Conservation (phyloP, 805 yeast species). For the Spathaspora girioi region DNA sequence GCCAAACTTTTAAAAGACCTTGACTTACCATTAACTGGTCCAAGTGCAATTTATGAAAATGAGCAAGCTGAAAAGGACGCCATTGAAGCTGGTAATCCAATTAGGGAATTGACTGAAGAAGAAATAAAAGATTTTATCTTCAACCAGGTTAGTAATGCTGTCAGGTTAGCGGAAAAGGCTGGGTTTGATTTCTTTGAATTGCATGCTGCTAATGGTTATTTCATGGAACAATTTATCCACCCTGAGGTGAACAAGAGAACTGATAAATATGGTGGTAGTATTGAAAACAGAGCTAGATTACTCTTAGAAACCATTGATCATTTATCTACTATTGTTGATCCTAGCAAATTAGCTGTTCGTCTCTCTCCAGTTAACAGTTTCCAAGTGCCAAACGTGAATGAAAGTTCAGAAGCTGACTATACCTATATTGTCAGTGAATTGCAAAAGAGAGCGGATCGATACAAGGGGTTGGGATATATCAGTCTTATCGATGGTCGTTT, state of each 20-base stretch:
- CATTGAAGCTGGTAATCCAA: constrained; percentile 15
- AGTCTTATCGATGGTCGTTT: constrained; percentile 24
- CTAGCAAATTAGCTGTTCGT: constrained; percentile 26
- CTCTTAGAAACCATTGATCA: constrained; percentile 33
- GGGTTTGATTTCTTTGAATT: constrained; percentile 40
- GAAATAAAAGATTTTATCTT: constrained; percentile 18
- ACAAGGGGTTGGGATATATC: constrained; percentile 32
- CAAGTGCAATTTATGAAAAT: constrained; percentile 14
- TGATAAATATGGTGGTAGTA: constrained; percentile 30
- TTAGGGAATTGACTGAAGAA: constrained; percentile 16
- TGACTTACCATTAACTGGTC: constrained; percentile 15
- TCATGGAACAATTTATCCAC: constrained; percentile 35
- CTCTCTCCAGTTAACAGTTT: constrained; percentile 33
- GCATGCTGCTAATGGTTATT: constrained; percentile 41
- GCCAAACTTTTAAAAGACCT: constrained; percentile 20
- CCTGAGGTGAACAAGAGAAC: constrained; percentile 31
- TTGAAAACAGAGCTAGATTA: constrained; percentile 37
- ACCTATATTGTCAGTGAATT: constrained; percentile 27
- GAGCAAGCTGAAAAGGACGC: constrained; percentile 14
- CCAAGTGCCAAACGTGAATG: constrained; percentile 22
- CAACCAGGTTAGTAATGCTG: constrained; percentile 23
- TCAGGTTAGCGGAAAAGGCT: constrained; percentile 22
- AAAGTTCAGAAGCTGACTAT: constrained; percentile 23
- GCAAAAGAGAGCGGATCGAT: constrained; percentile 27
- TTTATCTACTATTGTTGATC: constrained; percentile 22